phyloP scores from a whole-genome alignment of 164 flowering plant genomes.

The Aristolochia californica region DNA sequence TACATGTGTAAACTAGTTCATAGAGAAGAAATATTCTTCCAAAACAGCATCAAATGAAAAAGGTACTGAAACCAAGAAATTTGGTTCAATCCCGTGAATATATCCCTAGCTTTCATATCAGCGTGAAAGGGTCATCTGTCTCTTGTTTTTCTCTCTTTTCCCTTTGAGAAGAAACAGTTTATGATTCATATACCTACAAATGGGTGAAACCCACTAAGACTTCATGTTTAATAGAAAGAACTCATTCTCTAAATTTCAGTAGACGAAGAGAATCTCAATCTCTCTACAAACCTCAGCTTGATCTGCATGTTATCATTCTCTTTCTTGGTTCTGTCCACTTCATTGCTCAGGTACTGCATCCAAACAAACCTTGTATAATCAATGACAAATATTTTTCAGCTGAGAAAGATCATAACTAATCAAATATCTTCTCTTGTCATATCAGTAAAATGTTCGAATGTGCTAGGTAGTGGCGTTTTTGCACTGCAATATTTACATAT shows the following conservation, averaged over 20 bases:
- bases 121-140: too few species aligned
- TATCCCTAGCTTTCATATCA: too few species aligned
- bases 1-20: conserved; percentile 5
- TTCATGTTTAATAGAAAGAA: neutral
- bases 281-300: conserved; percentile 51
- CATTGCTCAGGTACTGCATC: conserved; percentile 54
- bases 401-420: too few species aligned
- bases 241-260: neutral
- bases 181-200: neutral
- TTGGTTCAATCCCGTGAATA: too few species aligned
- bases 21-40: neutral
- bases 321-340: conserved; percentile 73
- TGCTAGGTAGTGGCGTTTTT: too few species aligned
- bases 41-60: neutral
- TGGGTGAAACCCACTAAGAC: neutral
- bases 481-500: too few species aligned
- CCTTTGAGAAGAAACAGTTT: neutral
- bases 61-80: too few species aligned
- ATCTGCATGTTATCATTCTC: conserved; percentile 83
- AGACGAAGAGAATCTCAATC: neutral
- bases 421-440: too few species aligned
- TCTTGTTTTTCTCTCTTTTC: neutral
- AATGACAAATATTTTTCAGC: too few species aligned
- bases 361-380: too few species aligned
- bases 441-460: too few species aligned